Evolutionary conservation across 805 yeast genomes (phyloP).

Genomic region (Candida dajiaensis): DNA sequence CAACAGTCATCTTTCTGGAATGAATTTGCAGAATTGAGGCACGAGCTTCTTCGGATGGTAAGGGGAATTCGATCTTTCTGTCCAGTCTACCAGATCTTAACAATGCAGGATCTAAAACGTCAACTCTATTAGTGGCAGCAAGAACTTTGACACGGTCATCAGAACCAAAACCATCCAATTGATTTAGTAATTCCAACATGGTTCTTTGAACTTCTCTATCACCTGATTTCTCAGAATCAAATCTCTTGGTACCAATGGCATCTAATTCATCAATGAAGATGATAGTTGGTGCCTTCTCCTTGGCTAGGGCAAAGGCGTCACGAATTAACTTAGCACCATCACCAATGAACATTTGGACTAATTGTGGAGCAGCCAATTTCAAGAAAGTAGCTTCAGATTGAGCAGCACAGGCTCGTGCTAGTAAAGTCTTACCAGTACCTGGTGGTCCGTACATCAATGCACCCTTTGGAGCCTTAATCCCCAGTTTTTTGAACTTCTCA

Average conservation of each 20-base stretch:
- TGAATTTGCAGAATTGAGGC: constrained; percentile 96
- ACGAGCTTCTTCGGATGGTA: constrained; percentile 96
- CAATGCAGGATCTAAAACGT: constrained; percentile 96
- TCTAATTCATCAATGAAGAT: constrained; percentile 97
- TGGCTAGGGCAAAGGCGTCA: constrained; percentile 95
- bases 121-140: constrained; percentile 98
- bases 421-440: constrained; percentile 95
- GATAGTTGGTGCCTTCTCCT: constrained; percentile 97
- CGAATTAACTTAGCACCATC: constrained; percentile 98
- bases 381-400: constrained; percentile 96
- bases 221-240: constrained; percentile 95
- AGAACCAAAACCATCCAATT: constrained; percentile 95
- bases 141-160: constrained; percentile 96
- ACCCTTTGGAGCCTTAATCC: constrained; percentile 97
- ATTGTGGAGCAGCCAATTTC: constrained; percentile 95
- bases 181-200: constrained; percentile 95
- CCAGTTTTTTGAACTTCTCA: constrained; percentile 88
- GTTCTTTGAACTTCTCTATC: constrained; percentile 99
- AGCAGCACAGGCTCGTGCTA: constrained; percentile 98
- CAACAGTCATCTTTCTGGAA: constrained; percentile 94
- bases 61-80: constrained; percentile 95
- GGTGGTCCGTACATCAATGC: constrained; percentile 99
- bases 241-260: constrained; percentile 97
- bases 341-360: constrained; percentile 97
- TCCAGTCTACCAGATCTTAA: constrained; percentile 96